phyloP scores from a whole-genome alignment of 768 basidiomycete species.

The Rhodotorula taiwanensis region DNA sequence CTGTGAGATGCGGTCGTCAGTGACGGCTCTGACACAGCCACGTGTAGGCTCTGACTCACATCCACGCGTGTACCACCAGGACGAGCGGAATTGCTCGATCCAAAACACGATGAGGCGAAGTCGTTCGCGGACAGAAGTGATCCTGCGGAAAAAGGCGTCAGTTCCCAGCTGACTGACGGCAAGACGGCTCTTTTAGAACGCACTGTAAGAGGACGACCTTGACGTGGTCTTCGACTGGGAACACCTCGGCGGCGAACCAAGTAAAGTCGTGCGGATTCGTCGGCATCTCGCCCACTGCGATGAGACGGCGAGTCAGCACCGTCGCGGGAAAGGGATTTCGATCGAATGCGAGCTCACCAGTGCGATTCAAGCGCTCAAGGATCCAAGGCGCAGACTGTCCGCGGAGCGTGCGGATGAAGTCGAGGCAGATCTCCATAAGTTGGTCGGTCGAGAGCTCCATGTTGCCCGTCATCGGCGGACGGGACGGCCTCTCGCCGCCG shows the following conservation, averaged over 20 bases:
- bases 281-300: constrained; percentile 38
- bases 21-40: too few relatives aligned
- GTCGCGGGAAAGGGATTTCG: too few relatives aligned
- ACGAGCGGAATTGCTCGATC: constrained; percentile 70
- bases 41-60: constrained; percentile 12
- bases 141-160: constrained; percentile 56
- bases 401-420: constrained; percentile 58
- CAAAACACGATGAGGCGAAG: constrained; percentile 82
- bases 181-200: background rate
- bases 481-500: background rate
- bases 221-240: constrained; percentile 91
- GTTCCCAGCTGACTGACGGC: background rate
- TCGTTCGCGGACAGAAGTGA: constrained; percentile 55
- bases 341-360: constrained; percentile 50
- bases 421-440: constrained; percentile 56
- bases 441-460: constrained; percentile 51
- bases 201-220: constrained; percentile 71
- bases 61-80: constrained; percentile 50
- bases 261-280: constrained; percentile 35
- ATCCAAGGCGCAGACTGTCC: constrained; percentile 85
- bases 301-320: background rate
- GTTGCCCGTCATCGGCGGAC: constrained; percentile 34
- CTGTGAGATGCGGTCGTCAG: constrained; percentile 1
- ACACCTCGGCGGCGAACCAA: constrained; percentile 50
- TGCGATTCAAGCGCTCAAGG: constrained; percentile 71